Conservation (phyloP, 164 flowering plant genomes). For the Santalum album region DNA sequence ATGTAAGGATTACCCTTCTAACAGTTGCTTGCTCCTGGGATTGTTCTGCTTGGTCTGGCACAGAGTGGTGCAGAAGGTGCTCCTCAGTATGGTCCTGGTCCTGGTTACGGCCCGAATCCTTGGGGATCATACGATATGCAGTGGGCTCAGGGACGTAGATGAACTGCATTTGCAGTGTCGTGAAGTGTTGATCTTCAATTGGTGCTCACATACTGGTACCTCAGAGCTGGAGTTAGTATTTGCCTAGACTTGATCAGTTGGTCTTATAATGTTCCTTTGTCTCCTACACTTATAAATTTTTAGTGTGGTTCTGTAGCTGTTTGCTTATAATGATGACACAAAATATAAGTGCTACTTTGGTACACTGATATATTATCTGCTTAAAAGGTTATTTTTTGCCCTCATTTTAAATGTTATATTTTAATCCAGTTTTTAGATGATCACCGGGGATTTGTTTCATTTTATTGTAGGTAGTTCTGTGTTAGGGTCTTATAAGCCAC, state of each 20-base stretch:
- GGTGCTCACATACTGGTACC: neutral
- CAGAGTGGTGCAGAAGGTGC: constrained; percentile 2
- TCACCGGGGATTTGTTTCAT: too few relatives aligned
- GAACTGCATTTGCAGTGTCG: neutral
- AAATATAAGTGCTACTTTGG: neutral
- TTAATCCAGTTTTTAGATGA: too few relatives aligned
- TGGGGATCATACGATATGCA: constrained; percentile 8
- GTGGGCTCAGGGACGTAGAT: constrained; percentile 5
- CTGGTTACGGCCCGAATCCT: neutral
- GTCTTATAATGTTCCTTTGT: neutral
- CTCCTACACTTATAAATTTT: neutral
- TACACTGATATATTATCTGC: neutral
- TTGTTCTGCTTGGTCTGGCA: neutral
- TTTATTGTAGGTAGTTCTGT: too few relatives aligned
- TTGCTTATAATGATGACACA: neutral
- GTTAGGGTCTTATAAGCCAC: too few relatives aligned
- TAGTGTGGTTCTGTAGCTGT: too few relatives aligned
- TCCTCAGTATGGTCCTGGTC: constrained; percentile 4
- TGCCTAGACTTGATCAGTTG: neutral
- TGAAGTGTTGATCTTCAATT: neutral
- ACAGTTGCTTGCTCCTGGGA: neutral
- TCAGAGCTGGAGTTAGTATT: neutral
- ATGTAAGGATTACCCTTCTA: neutral
- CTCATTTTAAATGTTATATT: too few relatives aligned
- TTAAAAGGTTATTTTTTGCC: too few relatives aligned